These are phyloP conservation scores for Rhodotorula babjevae DNA, from an alignment of 768 basidiomycete genomes.

Conservation along the genomic window DNA sequence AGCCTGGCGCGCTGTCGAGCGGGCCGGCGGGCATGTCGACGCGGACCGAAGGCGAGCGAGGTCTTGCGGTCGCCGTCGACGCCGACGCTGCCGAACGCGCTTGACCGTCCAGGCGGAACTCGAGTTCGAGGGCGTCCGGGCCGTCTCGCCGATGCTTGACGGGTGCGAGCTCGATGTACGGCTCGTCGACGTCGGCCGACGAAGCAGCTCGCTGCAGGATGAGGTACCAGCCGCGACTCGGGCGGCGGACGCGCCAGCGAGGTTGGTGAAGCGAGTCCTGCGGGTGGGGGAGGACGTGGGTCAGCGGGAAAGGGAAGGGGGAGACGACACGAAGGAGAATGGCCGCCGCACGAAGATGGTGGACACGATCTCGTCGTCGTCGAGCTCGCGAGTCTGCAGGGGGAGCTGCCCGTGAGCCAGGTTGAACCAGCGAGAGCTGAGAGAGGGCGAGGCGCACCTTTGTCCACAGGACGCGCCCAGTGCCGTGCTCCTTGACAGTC, in stretches of 20 bases:
- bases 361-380: conserved; percentile 25
- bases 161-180: conserved; percentile 12
- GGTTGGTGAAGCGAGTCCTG: conserved; percentile 22
- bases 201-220: conserved; percentile 6
- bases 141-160: too few relatives aligned
- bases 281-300: background rate
- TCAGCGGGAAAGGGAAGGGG: background rate
- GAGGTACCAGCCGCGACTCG: conserved; percentile 14
- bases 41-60: background rate
- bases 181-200: background rate
- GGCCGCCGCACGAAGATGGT: conserved; percentile 7
- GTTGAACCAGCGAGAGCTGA: background rate
- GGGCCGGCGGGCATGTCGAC: background rate
- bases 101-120: background rate
- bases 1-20: background rate
- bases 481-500: conserved; percentile 1
- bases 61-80: background rate
- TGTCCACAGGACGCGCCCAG: conserved; percentile 9
- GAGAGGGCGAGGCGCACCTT: conserved; percentile 3
- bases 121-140: background rate
- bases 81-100: background rate
- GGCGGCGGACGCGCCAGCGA: conserved; percentile 15
- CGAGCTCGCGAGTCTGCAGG: conserved; percentile 13
- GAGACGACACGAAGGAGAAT: background rate
- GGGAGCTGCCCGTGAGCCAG: too few relatives aligned